Evolutionary conservation across 345 rosid genomes (phyloP).

Genomic region (Hypericum androsaemum): DNA sequence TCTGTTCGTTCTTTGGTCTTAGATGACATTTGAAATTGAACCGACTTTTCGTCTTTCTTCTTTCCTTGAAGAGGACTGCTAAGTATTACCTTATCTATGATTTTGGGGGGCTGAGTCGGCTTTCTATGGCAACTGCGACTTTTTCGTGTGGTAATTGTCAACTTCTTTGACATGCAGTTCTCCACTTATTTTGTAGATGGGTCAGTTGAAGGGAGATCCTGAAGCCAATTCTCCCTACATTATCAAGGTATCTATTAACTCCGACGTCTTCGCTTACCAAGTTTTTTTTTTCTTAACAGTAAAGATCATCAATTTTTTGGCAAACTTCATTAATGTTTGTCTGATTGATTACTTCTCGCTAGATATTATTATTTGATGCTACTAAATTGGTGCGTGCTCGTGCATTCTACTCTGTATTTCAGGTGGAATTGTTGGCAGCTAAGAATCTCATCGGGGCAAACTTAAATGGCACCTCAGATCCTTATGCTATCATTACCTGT

Average conservation of each 20-base stretch:
- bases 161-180: conserved; percentile 80
- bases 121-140: not conserved
- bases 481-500: conserved; percentile 93
- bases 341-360: not conserved
- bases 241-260: conserved; percentile 41
- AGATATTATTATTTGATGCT: not conserved
- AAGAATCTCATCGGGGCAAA: conserved; percentile 95
- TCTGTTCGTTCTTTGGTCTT: too few species aligned
- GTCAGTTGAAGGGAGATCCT: conserved; percentile 48
- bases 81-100: not conserved
- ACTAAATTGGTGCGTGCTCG: not conserved
- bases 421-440: conserved; percentile 95
- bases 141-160: conserved; percentile 51
- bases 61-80: too few species aligned
- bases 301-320: not conserved
- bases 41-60: too few species aligned
- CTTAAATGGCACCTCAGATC: conserved; percentile 95
- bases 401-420: conserved; percentile 22
- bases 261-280: not conserved
- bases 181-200: conserved; percentile 84
- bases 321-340: not conserved
- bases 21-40: too few species aligned
- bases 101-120: not conserved
- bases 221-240: conserved; percentile 63
- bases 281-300: not conserved